Evolutionary conservation across 148 eudicot species (phyloP), one percentile per base, ranked within the genome.

Genomic region (Dianthus caryophyllus): DNA sequence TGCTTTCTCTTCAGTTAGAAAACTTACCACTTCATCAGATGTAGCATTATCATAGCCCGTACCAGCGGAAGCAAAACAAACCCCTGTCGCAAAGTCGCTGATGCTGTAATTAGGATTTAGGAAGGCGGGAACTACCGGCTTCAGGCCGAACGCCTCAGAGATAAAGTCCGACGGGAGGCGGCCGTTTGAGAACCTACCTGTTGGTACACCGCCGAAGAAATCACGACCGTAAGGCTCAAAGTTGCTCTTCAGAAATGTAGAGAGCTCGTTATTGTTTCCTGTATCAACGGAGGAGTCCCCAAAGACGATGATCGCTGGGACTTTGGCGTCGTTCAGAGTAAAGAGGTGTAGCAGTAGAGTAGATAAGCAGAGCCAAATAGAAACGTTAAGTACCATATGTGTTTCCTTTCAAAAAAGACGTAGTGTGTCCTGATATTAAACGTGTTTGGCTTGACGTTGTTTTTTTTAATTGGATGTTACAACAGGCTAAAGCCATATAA

Each of bases 21-120:
- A 65, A 81, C 84, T 82, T 83, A 80, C 89, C 20, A 83, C 71
- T 6, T 70, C 73, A 69, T 61, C 51, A 60, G 89, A 78, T 15
- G 86, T 85, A 54, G 68, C 68, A 65, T 78, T 80, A 41, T 83
- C 86, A 59, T 78, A 80, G 7, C 89, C 89, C 25, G 86, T 78
- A 13, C 89, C 89, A 0, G 86, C 89, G 15, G 89, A 85, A 52
- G 89, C 89, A 74, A 85, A 85, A 62, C 89, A 73, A 68, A 85
- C 86, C 26, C 86, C 86, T 3, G 77, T 72, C 26, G 80, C 82
- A 71, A 81, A 80, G 63, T 86, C 81, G 0, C 44, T 21, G 26
- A 83, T 84, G 25, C 47, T 79, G 55, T 76, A 81, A 39, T 58
- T 44, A 0, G 85, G 82, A 56, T 84, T 79, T 29, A 84, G 63